These are phyloP conservation scores for Lyophyllum atratum DNA, from an alignment of 768 basidiomycete genomes.

Conservation along the genomic window DNA sequence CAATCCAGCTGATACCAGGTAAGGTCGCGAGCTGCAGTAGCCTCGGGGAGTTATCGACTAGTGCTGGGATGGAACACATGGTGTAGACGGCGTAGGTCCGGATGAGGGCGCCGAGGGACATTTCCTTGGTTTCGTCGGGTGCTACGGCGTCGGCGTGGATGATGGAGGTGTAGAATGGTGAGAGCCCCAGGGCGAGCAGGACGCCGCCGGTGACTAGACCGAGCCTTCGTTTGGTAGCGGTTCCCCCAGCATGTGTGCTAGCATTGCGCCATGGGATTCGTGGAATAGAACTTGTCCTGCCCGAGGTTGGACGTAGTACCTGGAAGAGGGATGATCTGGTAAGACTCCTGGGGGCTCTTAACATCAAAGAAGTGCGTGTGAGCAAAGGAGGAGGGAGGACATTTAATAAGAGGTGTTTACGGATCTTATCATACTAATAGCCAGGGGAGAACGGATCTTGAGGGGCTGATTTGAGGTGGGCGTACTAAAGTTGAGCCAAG, in stretches of 20 bases:
- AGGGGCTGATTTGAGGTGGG: neutral
- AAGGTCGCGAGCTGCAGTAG: slow-evolving; percentile 58
- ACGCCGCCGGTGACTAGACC: slow-evolving; percentile 11
- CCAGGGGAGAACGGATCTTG: slow-evolving; percentile 5
- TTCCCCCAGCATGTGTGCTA: slow-evolving; percentile 3
- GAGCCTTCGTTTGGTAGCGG: neutral
- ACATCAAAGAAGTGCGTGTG: slow-evolving; percentile 2
- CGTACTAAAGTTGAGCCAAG: neutral
- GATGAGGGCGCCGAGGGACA: slow-evolving; percentile 45
- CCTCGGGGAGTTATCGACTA: slow-evolving; percentile 76
- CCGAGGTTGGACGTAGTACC: neutral
- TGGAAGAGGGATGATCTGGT: neutral
- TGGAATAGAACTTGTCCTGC: neutral
- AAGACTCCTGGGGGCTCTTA: slow-evolving; percentile 1
- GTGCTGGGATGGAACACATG: slow-evolving; percentile 70
- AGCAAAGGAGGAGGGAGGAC: neutral
- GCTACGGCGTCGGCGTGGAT: slow-evolving; percentile 16
- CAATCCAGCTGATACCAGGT: slow-evolving; percentile 63
- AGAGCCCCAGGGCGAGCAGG: slow-evolving; percentile 15
- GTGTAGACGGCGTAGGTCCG: slow-evolving; percentile 84
- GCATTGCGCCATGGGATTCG: slow-evolving; percentile 11
- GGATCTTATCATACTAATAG: slow-evolving; percentile 12
- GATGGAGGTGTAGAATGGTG: slow-evolving; percentile 10
- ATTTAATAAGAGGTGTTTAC: slow-evolving; percentile 1
- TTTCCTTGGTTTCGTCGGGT: slow-evolving; percentile 11